phyloP scores from a whole-genome alignment of 768 basidiomycete species.

The Leccinellum albellum region DNA sequence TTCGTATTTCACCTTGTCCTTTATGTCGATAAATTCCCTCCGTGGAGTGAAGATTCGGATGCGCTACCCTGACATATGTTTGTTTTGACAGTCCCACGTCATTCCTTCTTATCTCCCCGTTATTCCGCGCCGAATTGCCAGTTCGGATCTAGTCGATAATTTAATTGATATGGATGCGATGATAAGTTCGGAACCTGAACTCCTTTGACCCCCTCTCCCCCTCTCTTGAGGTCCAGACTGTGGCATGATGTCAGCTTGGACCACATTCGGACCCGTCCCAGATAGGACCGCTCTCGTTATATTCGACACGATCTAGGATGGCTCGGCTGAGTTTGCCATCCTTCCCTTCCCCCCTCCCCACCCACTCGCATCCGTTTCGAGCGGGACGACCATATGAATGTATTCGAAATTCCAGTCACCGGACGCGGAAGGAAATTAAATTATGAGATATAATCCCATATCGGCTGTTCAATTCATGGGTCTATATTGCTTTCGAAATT shows the following conservation, averaged over 20 bases:
- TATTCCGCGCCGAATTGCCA: slow-evolving; percentile 7
- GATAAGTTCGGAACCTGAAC: background rate
- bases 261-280: slow-evolving; percentile 18
- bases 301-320: slow-evolving; percentile 6
- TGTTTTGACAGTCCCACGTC: slow-evolving; percentile 22
- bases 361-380: slow-evolving; percentile 15
- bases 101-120: slow-evolving; percentile 16
- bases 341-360: background rate
- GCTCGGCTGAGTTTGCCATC: slow-evolving; percentile 6
- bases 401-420: slow-evolving; percentile 7
- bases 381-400: slow-evolving; percentile 11
- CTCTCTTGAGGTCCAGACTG: slow-evolving; percentile 9
- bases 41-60: no score
- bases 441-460: slow-evolving; percentile 14
- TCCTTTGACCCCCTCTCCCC: background rate
- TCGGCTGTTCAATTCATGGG: background rate
- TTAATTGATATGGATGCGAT: background rate
- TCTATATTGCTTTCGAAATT: background rate
- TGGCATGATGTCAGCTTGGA: slow-evolving; percentile 4
- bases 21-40: background rate
- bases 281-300: slow-evolving; percentile 10
- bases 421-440: slow-evolving; percentile 8
- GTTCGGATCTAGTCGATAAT: slow-evolving; percentile 14
- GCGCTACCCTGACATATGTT: background rate
- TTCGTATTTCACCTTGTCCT: background rate